Base-by-base conservation (phyloP, 108 stramenopile genomes). In the Poteriospumella lacustris region DNA sequence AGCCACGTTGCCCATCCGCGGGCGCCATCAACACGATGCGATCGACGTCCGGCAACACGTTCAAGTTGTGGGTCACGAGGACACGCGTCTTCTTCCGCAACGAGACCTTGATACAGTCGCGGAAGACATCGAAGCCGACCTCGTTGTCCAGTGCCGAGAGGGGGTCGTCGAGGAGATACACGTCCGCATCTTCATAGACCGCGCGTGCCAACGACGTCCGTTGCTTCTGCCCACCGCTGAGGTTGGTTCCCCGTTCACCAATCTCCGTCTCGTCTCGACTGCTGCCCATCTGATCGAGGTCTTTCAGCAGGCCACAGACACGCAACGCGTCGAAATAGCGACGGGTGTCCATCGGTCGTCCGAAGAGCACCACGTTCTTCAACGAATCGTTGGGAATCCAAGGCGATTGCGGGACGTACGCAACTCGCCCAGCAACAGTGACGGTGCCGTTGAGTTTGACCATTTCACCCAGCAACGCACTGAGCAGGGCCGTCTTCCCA, bases 201-300 rank as follows among this genome's bases (percentile, higher is more conserved):
- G 89, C 89, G 3, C 91, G 73, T 0, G 91, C 91, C 15, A 93
- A 29, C 0, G 87, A 68, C 29, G 91, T 69, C 26, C 92, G 85
- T 39, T 89, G 89, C 79, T 91, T 91, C 76, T 93, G 92, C 0
- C 92, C 96, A 0, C 96, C 96, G 60, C 83, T 85, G 33, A 97
- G 77, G 0, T 92, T 95, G 3, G 95, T 91, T 0, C 96, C 96
- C 19, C 92, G 80, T 87, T 95, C 95, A 24, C 94, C 96, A 73
- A 97, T 93, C 80, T 96, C 92, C 26, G 91, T 89, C 59, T 24
- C 15, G 38, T 88, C 86, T n/a, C n/a, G n/a, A 1, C 82, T 76
- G 29, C 26, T 33, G 0, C 70, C 42, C 33, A 84, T 43, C 39
- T 36, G 59, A 68, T 58, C 58, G 28, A 85, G 39, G 58, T 85